These are phyloP conservation scores for Uronychia binucleata DNA, from an alignment of 73 alveolate species.

Conservation along the genomic window DNA sequence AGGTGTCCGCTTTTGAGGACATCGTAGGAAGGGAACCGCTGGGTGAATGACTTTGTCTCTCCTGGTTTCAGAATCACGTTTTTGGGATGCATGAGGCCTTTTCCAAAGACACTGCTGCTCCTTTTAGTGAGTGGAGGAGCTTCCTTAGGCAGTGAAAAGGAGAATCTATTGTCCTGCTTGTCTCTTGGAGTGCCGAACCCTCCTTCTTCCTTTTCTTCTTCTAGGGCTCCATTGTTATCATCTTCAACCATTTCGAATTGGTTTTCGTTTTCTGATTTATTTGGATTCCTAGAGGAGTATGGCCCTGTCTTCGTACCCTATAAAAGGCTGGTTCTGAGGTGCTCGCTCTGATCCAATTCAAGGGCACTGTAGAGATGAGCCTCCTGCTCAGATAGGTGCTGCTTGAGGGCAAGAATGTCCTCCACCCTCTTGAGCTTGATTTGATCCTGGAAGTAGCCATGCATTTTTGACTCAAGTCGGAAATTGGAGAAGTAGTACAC, in stretches of 20 bases:
- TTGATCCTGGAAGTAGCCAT: neutral
- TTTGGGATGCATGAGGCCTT: conserved; percentile 15
- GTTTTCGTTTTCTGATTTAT: neutral
- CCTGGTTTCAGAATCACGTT: conserved; percentile 9
- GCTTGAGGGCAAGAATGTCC: neutral
- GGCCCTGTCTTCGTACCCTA: too few relatives aligned
- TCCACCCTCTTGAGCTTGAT: neutral
- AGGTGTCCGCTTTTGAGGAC: conserved; percentile 61
- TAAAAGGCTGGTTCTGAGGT: too few relatives aligned
- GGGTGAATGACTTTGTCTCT: conserved; percentile 1
- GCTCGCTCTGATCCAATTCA: neutral
- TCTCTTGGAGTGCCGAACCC: neutral
- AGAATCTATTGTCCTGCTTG: neutral
- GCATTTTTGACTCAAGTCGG: neutral
- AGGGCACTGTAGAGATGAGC: neutral
- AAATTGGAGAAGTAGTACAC: neutral
- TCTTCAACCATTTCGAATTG: neutral
- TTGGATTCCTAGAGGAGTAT: neutral
- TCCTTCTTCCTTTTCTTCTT: neutral
- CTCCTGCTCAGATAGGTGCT: neutral
- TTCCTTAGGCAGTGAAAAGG: neutral
- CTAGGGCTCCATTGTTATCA: neutral
- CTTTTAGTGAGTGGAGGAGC: neutral
- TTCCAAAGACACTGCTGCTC: neutral
- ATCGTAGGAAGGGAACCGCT: conserved; percentile 42